A percentile compares a stretch with the other conserved stretches of the same genome.
Evolutionary conservation across 2,329 filamentous ascomycete species (phyloP).

Genomic region (Ophiostoma himal-ulmi): DNA sequence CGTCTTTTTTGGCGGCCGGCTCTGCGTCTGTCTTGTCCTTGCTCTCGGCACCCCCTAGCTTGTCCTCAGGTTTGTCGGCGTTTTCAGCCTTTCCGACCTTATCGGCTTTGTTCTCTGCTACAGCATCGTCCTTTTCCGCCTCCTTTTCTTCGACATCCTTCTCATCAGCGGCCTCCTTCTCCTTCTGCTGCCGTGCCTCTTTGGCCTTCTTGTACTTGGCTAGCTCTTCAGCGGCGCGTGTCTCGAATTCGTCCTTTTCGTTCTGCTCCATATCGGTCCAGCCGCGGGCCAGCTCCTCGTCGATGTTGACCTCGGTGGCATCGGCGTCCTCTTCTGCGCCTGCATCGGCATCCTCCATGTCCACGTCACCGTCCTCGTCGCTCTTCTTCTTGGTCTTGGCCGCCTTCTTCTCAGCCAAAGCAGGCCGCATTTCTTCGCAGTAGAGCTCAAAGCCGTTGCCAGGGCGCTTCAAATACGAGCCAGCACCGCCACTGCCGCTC

Average conservation of each 20-base stretch:
- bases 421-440: constrained; percentile 45
- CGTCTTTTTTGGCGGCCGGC: neutral
- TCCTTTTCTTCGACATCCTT: constrained; percentile 4
- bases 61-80: constrained; percentile 17
- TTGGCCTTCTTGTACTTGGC: constrained; percentile 41
- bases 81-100: constrained; percentile 8
- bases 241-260: constrained; percentile 46
- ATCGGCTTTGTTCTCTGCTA: neutral
- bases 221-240: constrained; percentile 38
- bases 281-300: constrained; percentile 49
- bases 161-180: constrained; percentile 16
- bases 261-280: constrained; percentile 50
- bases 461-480: constrained; percentile 28
- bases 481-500: constrained; percentile 30
- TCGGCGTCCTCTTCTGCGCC: constrained; percentile 26
- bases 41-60: neutral
- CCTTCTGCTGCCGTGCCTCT: constrained; percentile 28
- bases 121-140: constrained; percentile 20
- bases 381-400: constrained; percentile 33
- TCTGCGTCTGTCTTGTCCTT: neutral
- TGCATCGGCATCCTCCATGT: constrained; percentile 31
- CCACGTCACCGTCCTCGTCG: constrained; percentile 36
- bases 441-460: constrained; percentile 51
- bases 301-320: constrained; percentile 34
- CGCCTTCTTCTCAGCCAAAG: constrained; percentile 39